phyloP scores from a whole-genome alignment of 1,139 yeast genomes.

The Magnusiomyces fungicola region DNA sequence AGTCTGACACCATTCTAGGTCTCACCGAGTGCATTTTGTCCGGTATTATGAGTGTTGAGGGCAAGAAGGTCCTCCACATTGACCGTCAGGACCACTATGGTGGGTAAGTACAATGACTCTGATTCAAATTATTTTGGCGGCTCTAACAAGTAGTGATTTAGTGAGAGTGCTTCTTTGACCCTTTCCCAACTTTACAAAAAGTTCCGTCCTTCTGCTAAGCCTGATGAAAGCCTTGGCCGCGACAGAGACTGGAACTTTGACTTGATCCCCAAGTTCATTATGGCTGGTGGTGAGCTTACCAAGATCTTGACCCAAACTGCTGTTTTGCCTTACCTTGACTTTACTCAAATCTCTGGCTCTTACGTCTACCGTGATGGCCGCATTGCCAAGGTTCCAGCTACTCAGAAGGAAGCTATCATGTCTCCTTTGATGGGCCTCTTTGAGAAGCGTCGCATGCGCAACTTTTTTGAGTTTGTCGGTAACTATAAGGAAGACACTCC shows the following conservation, averaged over 20 bases:
- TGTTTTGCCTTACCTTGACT: constrained; percentile 91
- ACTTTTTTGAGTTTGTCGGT: constrained; percentile 81
- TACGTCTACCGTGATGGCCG: constrained; percentile 88
- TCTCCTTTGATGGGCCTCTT: constrained; percentile 93
- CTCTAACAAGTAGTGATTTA: constrained; percentile 32
- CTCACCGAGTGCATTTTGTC: constrained; percentile 94
- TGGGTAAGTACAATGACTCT: constrained; percentile 33
- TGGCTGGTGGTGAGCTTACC: constrained; percentile 97
- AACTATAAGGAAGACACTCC: constrained; percentile 71
- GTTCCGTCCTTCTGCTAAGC: constrained; percentile 42
- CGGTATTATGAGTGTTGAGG: constrained; percentile 90
- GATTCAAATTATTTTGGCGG: background rate
- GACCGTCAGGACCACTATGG: constrained; percentile 97
- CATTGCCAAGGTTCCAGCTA: constrained; percentile 92
- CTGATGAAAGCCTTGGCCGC: constrained; percentile 72
- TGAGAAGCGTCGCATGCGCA: constrained; percentile 92
- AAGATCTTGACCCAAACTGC: constrained; percentile 92
- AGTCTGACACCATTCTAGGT: constrained; percentile 60
- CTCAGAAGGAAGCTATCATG: constrained; percentile 81
- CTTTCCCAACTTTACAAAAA: constrained; percentile 42
- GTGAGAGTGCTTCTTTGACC: constrained; percentile 59
- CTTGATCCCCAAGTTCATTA: constrained; percentile 89
- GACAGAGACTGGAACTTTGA: constrained; percentile 98
- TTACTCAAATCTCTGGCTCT: constrained; percentile 91
- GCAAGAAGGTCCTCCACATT: constrained; percentile 92